Conservation (phyloP, 129 eudicot genomes). For the Centaurea solstitialis region DNA sequence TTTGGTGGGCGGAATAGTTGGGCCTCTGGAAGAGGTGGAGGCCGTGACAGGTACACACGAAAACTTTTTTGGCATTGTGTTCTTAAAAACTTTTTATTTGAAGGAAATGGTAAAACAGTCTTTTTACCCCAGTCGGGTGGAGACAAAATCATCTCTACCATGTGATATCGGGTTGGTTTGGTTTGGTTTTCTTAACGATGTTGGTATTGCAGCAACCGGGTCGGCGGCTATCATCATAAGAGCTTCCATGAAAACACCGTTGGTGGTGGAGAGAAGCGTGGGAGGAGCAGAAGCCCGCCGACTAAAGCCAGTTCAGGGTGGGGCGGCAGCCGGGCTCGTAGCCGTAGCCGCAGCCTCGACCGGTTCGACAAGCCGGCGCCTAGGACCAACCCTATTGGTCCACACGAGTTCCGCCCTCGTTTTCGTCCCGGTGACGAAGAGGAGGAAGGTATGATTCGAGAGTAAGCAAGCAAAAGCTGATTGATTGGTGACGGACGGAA, state of each 20-base stretch:
- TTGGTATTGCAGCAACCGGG: conserved; percentile 27
- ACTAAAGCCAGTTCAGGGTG: conserved; percentile 47
- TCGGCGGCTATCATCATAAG: conserved; percentile 30
- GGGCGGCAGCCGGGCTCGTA: conserved; percentile 41
- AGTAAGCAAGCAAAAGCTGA: conserved; percentile 18
- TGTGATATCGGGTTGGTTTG: not conserved
- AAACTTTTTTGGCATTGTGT: too few relatives aligned
- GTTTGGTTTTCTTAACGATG: not conserved
- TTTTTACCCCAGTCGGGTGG: not conserved
- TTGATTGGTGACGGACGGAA: not conserved
- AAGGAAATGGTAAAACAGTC: not conserved
- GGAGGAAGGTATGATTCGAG: conserved; percentile 63
- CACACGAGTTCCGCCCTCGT: conserved; percentile 27
- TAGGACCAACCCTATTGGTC: conserved; percentile 15
- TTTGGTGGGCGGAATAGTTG: conserved; percentile 67
- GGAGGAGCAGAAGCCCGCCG: conserved; percentile 50
- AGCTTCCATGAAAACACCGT: conserved; percentile 62
- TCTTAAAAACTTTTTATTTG: not conserved
- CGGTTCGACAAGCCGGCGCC: conserved; percentile 39
- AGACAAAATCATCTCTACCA: too few relatives aligned
- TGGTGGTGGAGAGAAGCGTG: conserved; percentile 41
- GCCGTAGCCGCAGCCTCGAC: conserved; percentile 64
- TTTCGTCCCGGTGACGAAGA: conserved; percentile 46
- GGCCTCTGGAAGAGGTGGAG: conserved; percentile 45
- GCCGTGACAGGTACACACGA: conserved; percentile 49